Percentiles rank a stretch among this genome's conserved stretches.
phyloP scores from a whole-genome alignment of 192 early-diverging fungal species.

The Rhizoclosmatium sp. region DNA sequence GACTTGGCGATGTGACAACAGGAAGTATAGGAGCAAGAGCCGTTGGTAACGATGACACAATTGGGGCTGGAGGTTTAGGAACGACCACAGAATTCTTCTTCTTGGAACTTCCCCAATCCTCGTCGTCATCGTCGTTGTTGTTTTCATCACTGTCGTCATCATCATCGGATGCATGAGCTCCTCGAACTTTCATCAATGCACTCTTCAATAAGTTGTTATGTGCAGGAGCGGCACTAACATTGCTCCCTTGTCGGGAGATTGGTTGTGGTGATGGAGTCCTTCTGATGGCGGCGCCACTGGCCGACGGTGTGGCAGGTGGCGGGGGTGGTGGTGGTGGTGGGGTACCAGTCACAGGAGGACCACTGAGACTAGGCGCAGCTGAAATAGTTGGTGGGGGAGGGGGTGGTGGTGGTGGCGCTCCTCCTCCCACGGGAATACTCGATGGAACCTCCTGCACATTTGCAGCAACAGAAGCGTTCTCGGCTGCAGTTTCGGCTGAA shows the following conservation, averaged over 20 bases:
- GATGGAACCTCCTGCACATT: background rate
- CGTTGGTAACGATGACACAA: slow-evolving; percentile 9
- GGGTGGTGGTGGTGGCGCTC: slow-evolving; percentile 36
- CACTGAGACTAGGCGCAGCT: background rate
- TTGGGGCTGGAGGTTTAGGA: slow-evolving; percentile 2
- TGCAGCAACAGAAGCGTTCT: background rate
- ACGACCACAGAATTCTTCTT: slow-evolving; percentile 9
- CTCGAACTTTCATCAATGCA: slow-evolving; percentile 24
- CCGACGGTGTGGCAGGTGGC: slow-evolving; percentile 13
- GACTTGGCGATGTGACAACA: background rate
- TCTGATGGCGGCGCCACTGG: background rate
- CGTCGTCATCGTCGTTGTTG: slow-evolving; percentile 28
- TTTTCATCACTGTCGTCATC: slow-evolving; percentile 20
- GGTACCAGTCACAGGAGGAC: background rate
- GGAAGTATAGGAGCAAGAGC: background rate
- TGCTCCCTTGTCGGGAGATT: slow-evolving; percentile 18
- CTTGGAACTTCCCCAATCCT: slow-evolving; percentile 35
- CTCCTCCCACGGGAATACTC: background rate
- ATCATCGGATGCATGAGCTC: slow-evolving; percentile 31
- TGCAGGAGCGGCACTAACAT: background rate
- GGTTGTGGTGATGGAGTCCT: slow-evolving; percentile 10
- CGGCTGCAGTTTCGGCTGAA: slow-evolving; percentile 24
- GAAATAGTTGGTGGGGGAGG: slow-evolving; percentile 30
- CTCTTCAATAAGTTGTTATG: slow-evolving; percentile 16
- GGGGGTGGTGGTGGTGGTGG: slow-evolving; percentile 35